Evolutionary conservation across 2,329 filamentous ascomycete species (phyloP).

Genomic region (Tricladium varicosporioides): DNA sequence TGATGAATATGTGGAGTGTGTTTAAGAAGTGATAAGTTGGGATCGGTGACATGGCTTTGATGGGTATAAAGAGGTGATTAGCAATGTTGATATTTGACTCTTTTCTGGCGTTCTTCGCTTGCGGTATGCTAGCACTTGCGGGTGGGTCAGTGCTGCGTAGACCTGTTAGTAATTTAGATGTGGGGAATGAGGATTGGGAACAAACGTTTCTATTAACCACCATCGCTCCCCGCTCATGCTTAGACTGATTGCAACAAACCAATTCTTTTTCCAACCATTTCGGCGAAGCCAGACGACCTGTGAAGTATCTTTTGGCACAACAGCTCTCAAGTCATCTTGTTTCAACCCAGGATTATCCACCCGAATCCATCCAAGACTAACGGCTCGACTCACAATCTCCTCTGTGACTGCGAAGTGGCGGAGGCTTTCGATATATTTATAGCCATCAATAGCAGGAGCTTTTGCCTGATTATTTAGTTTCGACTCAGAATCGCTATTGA

Average conservation of each 20-base stretch:
- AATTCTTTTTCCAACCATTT: conserved; percentile 67
- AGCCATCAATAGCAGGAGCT: conserved; percentile 56
- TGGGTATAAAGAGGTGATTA: conserved; percentile 25
- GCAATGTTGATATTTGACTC: conserved; percentile 20
- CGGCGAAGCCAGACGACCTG: conserved; percentile 69
- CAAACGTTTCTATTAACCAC: conserved; percentile 68
- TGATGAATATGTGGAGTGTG: conserved; percentile 36
- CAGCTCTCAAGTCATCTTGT: conserved; percentile 54
- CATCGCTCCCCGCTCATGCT: conserved; percentile 73
- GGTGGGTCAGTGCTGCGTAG: conserved; percentile 13
- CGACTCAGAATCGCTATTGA: conserved; percentile 57
- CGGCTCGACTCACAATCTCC: conserved; percentile 58
- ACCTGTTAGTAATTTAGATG: conserved; percentile 29
- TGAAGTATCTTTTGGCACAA: conserved; percentile 59
- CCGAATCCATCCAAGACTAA: conserved; percentile 62
- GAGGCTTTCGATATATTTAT: conserved; percentile 57
- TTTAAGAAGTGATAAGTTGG: conserved; percentile 35
- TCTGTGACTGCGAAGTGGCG: conserved; percentile 61
- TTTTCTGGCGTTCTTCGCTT: conserved; percentile 12
- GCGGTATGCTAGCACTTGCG: conserved; percentile 1
- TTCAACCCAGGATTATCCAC: conserved; percentile 41
- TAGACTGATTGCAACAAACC: conserved; percentile 70
- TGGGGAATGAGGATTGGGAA: not conserved
- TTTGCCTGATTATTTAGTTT: conserved; percentile 58
- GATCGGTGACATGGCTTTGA: conserved; percentile 26